phyloP scores from a whole-genome alignment of 345 rosid species.

The Corchorus olitorius region DNA sequence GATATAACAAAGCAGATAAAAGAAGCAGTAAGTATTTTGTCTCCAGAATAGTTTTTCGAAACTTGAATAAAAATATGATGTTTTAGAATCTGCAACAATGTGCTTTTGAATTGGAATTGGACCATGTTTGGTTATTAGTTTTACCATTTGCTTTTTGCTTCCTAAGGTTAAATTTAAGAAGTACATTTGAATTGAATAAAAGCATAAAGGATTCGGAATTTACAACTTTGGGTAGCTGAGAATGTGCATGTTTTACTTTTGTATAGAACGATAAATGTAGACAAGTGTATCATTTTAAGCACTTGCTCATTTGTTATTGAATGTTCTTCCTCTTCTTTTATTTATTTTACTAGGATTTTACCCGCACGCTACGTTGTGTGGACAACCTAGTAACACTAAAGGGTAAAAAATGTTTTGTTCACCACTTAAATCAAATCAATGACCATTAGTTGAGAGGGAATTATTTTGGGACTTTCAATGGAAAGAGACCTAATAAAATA shows the following conservation, averaged over 20 bases:
- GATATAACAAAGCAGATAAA: slow-evolving; percentile 66
- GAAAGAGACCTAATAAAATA: too few relatives aligned
- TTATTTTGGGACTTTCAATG: too few relatives aligned
- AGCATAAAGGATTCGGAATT: background rate
- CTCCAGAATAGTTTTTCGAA: background rate
- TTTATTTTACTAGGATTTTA: too few relatives aligned
- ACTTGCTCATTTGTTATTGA: background rate
- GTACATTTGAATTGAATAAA: background rate
- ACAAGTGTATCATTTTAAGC: background rate
- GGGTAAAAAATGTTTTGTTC: too few relatives aligned
- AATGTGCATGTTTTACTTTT: background rate
- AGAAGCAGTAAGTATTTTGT: slow-evolving; percentile 51
- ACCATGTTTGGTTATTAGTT: background rate
- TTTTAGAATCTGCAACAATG: background rate
- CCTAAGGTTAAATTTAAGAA: background rate
- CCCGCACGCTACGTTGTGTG: too few relatives aligned
- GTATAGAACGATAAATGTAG: background rate
- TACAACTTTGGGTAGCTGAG: too few relatives aligned
- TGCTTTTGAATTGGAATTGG: too few relatives aligned
- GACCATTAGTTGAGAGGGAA: too few relatives aligned
- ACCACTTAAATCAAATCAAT: too few relatives aligned
- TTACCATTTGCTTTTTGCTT: background rate
- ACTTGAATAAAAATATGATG: background rate
- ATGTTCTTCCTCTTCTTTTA: too few relatives aligned
- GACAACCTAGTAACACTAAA: too few relatives aligned